These are phyloP conservation scores for Claviceps maximensis DNA, from an alignment of 2,329 filamentous ascomycete species.

Conservation along the genomic window DNA sequence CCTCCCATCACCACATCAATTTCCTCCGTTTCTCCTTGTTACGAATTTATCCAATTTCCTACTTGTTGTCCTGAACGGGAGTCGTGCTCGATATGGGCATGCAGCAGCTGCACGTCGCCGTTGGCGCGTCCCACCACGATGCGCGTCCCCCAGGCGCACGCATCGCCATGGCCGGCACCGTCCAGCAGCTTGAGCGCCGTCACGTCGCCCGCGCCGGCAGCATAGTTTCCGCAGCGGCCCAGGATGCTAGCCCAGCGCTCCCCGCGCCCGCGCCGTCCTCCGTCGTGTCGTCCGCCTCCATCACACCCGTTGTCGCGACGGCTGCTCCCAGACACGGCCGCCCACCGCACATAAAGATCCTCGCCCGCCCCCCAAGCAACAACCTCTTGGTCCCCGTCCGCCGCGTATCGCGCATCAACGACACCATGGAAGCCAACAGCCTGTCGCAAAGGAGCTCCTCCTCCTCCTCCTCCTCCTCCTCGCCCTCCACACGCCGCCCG, in stretches of 20 bases:
- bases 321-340: slow-evolving; percentile 14
- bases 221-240: slow-evolving; percentile 27
- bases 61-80: neutral
- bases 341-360: slow-evolving; percentile 31
- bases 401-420: slow-evolving; percentile 29
- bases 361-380: slow-evolving; percentile 39
- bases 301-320: slow-evolving; percentile 4
- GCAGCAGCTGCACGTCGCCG: slow-evolving; percentile 33
- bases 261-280: neutral
- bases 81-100: slow-evolving; percentile 11
- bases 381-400: slow-evolving; percentile 28
- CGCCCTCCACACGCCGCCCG: too few relatives aligned
- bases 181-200: slow-evolving; percentile 26
- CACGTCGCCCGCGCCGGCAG: slow-evolving; percentile 34
- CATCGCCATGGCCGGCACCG: neutral
- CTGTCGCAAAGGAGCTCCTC: slow-evolving; percentile 17
- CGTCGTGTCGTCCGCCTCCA: neutral
- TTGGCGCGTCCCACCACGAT: slow-evolving; percentile 36
- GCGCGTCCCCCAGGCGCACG: too few relatives aligned
- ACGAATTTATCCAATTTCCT: neutral
- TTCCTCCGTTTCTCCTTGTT: neutral
- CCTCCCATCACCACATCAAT: slow-evolving; percentile 1
- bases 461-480: neutral
- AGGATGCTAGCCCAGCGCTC: slow-evolving; percentile 23
- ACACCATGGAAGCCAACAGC: slow-evolving; percentile 31